Evolutionary conservation across 2,329 filamentous ascomycete genomes (phyloP).

Genomic region (Fusarium clavum): DNA sequence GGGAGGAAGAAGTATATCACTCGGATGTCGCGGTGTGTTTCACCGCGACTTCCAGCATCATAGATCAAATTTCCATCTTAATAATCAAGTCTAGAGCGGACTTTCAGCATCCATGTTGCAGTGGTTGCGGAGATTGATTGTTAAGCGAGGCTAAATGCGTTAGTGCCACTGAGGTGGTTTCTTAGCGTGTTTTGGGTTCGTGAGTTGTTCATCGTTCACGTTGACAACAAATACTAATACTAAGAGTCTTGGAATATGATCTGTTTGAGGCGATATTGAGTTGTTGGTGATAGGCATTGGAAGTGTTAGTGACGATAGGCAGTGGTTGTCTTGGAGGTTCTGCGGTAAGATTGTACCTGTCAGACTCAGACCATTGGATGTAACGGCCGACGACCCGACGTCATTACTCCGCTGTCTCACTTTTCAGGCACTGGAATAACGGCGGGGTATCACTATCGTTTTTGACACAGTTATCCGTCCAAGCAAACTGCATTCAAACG

Average conservation of each 20-base stretch:
- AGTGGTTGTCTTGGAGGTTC: too few species aligned
- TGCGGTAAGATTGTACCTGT: neutral
- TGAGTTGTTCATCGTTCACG: neutral
- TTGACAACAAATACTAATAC: neutral
- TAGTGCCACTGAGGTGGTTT: neutral
- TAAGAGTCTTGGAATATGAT: neutral
- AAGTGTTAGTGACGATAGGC: too few species aligned
- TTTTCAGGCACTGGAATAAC: neutral
- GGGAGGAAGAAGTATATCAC: neutral
- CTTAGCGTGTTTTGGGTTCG: neutral
- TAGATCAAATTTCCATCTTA: neutral
- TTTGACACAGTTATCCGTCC: neutral
- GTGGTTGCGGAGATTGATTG: slow-evolving; percentile 22
- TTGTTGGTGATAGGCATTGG: neutral
- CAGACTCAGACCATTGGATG: neutral
- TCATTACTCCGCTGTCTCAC: neutral
- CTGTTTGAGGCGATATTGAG: neutral
- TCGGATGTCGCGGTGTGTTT: neutral
- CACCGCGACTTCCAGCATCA: slow-evolving; percentile 5
- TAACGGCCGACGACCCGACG: neutral
- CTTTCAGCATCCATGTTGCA: neutral
- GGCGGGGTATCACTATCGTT: neutral
- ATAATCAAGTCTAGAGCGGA: neutral
- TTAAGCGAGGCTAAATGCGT: slow-evolving; percentile 1
- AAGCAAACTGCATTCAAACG: too few species aligned